Evolutionary conservation across 2,329 filamentous ascomycete genomes (phyloP), one percentile per base, ranked within the genome.

Genomic region (Phoma herbarum): DNA sequence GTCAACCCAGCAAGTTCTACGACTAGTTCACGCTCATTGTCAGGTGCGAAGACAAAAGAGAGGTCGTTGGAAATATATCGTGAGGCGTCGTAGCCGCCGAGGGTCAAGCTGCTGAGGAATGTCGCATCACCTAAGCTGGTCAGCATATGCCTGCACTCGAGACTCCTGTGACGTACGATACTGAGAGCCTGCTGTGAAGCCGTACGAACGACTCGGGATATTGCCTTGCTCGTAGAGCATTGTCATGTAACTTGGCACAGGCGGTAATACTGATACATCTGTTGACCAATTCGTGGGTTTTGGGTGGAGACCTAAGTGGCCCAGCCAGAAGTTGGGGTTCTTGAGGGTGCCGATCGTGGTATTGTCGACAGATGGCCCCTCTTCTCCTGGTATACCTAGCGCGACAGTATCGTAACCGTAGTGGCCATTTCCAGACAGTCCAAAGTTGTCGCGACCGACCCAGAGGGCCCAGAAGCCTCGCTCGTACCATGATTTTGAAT

Each of bases 191-290:
- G 90, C 90, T 3, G 90, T 92, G 73, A 88, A 93, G 50, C 88
- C 89, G 71, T 90, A 92, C 41, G 88, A 90, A 61, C 91, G 82
- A 72, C 90, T 92, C 1, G 89, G 87, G 46, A 92, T 90, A 57
- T 78, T 79, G 9, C 84, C 84, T 44, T 74, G 68, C 11, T 82
- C 75, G 69, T 87, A 84, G 42, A 90, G 84, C 50, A 68, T 63
- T 1, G 75, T 75, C 71, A 83, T 78, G 62, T 77, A 89, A 77
- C 69, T 88, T 76, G 64, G 84, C 77, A 69, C 88, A 69, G 57
- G 85, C 76, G 67, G 84, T 79, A 65, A 84, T 16, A n/a, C 16
- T 11, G 39, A 18, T n/a, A 48, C 11, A 76, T 72, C 84, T 79
- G 57, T 84, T 72, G 69, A 78, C 66, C 83, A 82, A 63, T 84